Evolutionary conservation across 345 rosid species (phyloP).

Genomic region (Excoecaria agallocha): DNA sequence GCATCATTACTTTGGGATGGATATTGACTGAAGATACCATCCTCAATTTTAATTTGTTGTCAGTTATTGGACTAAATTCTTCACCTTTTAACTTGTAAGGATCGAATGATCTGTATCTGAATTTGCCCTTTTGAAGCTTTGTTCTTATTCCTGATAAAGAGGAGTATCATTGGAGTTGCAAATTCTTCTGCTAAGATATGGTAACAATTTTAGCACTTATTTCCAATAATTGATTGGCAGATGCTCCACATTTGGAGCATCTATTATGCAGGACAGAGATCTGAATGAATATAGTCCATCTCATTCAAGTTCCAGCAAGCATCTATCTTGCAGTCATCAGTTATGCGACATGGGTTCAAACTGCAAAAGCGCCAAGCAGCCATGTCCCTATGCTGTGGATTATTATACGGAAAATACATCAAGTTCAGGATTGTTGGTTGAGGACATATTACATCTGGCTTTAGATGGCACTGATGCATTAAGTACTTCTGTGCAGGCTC

Average conservation of each 20-base stretch:
- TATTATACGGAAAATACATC: constrained; percentile 61
- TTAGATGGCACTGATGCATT: constrained; percentile 32
- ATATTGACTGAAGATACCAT: not conserved
- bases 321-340: constrained; percentile 63
- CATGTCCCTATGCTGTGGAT: constrained; percentile 59
- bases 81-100: not conserved
- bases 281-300: constrained; percentile 72
- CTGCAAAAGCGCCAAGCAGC: constrained; percentile 60
- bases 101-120: not conserved
- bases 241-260: constrained; percentile 94
- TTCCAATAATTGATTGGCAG: constrained; percentile 96
- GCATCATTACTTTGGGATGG: not conserved
- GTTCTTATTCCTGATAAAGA: not conserved
- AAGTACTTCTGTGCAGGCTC: constrained; percentile 58
- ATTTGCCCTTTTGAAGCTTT: not conserved
- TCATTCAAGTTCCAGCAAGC: constrained; percentile 68
- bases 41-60: not conserved
- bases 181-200: constrained; percentile 25
- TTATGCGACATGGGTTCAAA: constrained; percentile 48
- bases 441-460: constrained; percentile 63
- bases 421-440: constrained; percentile 77
- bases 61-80: not conserved
- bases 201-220: constrained; percentile 77
- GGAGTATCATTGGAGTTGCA: constrained; percentile 12
- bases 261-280: constrained; percentile 93